These are phyloP conservation scores for Salix purpurea DNA, from an alignment of 345 rosid species.

Conservation along the genomic window DNA sequence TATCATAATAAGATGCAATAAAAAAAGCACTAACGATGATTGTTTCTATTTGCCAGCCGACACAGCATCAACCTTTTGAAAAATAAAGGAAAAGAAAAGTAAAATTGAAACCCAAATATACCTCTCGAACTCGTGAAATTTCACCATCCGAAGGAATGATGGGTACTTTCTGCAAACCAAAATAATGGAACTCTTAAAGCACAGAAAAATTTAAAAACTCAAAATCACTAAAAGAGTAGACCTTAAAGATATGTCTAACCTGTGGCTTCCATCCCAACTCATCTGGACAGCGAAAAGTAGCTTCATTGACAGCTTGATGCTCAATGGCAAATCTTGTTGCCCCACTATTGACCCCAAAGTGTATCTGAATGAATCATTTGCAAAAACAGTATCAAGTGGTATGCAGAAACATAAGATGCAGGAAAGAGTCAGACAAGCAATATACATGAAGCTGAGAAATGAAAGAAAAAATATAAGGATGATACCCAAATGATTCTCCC, in stretches of 20 bases:
- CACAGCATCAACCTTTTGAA: no score
- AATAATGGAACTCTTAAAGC: constrained; percentile 1
- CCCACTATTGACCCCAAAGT: constrained; percentile 88
- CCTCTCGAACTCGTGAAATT: constrained; percentile 67
- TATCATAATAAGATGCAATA: not conserved
- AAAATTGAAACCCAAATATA: constrained; percentile 21
- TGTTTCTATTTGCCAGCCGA: not conserved
- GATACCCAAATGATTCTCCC: constrained; percentile 72
- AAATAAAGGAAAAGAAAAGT: not conserved
- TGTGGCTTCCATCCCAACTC: constrained; percentile 99
- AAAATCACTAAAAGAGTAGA: not conserved
- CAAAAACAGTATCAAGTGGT: not conserved
- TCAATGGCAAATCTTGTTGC: constrained; percentile 87
- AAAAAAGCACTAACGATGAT: not conserved
- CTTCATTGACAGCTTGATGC: constrained; percentile 94
- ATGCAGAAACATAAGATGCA: not conserved
- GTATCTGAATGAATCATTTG: constrained; percentile 9
- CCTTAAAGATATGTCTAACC: constrained; percentile 38
- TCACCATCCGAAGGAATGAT: constrained; percentile 78
- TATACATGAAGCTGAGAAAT: not conserved
- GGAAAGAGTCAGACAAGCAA: not conserved
- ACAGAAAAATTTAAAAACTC: not conserved
- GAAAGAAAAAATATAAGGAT: not conserved
- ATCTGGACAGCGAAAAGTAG: constrained; percentile 93
- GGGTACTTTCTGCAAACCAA: constrained; percentile 64